Base-by-base conservation (phyloP, 1,139 yeast genomes). In the Saccharomyces hybrid region DNA sequence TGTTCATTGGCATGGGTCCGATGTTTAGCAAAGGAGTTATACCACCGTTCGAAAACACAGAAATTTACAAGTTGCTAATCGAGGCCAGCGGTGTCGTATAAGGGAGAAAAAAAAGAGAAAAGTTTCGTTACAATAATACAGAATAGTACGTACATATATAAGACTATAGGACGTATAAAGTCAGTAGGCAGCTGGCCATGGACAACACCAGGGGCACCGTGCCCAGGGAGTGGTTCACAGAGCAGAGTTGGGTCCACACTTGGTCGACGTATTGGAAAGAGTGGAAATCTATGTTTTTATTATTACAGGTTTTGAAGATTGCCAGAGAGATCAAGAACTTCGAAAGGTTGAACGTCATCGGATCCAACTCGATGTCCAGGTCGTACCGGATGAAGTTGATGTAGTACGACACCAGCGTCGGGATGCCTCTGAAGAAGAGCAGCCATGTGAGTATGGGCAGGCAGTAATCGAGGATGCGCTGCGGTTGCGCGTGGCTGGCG, bases 1-100 rank as follows among this genome's bases (percentile, higher is more conserved):
- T 87, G 8, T 90, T 90, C 66, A 63, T 88, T 47, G 95, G 85
- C 0, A 69, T 78, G 6, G 97, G 97, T 0, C 96, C 96, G 0
- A 86, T 79, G 65, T 88, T 88, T 68, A 59, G 67, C n/a, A 55
- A 75, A 73, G 69, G 56, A 8, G 60, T 56, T 52, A 68, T 85
- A 27, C 67, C 73, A 57, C 96, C 96, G 1, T 87, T 90, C 63
- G 73, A 75, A 7, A 89, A 88, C 66, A 75, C 78, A 6, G 88
- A 88, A 59, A 78, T 89, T 21, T 16, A n/a, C 49, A 11, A 44
- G 27, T 16, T 26, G 31, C 27, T 50, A 27, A 46, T 49, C 47
- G n/a, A 50, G 48, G 31, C 32, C 21, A 16, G 12, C 26, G 24
- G 11, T 49, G 28, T 12, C 42, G 12, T 42, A n/a, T 42, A 14